Evolutionary conservation across 1,139 yeast species (phyloP), one percentile per base, ranked within the genome.

Genomic region (Yamadazyma diddensiae): DNA sequence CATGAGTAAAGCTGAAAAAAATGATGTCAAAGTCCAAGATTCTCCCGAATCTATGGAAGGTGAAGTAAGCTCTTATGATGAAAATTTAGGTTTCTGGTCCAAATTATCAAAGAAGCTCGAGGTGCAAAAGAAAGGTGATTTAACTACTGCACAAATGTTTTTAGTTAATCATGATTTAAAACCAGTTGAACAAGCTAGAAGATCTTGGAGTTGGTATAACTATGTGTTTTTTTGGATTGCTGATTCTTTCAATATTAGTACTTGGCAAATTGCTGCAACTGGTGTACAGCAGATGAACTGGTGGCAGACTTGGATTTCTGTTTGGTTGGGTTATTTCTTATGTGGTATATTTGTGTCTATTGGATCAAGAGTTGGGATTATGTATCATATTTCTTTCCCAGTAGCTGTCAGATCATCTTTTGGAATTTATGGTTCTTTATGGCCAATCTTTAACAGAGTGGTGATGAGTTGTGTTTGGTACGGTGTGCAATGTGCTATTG

Each of bases 251-350:
- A 86, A 86, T 55, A 79, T 87, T 48, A 85, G 83, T 52, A 85
- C 95, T 8, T 86, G 94, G 90, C 90, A 84, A 62, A 85, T 87
- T 49, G 95, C 94, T 5, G 79, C 92, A 3, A 82, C 94, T 1
- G 94, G 94, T 43, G 65, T 68, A 18, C 81, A 82, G 38, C 66
- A 65, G 34, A 63, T 86, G 59, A 76, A 80, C 12, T 85, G 94
- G 94, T 86, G 94, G 94, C 88, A 79, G 55, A 79, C 84, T 11
- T 86, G 95, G 94, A 53, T 85, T 21, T 74, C 92, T 0, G 90
- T 86, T 15, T 84, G 94, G 94, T 45, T 79, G 16, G 87, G 87
- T 10, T 80, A 80, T 53, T 52, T 68, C 21, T 53, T 79, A 32
- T 77, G 79, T 39, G 84, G 82, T 48, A 48, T 70, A 1, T 81